These are phyloP conservation scores for Hymenoscyphus albidus DNA, from an alignment of 2,329 filamentous ascomycete genomes.

Conservation along the genomic window DNA sequence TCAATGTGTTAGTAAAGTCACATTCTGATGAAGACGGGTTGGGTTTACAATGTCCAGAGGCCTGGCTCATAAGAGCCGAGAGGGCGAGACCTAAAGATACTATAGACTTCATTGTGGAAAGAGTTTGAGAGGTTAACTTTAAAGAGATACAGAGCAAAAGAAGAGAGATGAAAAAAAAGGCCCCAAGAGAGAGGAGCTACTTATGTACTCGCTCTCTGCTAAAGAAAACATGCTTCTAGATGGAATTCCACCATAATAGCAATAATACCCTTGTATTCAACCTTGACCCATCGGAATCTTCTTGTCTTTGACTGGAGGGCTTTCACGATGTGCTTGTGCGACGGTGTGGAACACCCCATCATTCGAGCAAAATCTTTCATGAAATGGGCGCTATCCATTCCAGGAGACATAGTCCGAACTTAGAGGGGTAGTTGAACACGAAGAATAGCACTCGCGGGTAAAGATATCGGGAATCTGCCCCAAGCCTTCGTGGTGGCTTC, in stretches of 20 bases:
- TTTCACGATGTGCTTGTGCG: not conserved
- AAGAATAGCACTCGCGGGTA: not conserved
- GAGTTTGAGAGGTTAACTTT: not conserved
- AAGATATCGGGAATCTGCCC: constrained; percentile 1
- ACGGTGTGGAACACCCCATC: not conserved
- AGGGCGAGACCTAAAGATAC: constrained; percentile 12
- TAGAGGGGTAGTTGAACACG: not conserved
- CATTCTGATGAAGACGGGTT: not conserved
- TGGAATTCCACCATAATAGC: not conserved
- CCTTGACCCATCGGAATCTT: not conserved
- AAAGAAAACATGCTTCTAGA: not conserved
- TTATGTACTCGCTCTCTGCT: not conserved
- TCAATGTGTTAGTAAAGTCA: constrained; percentile 5
- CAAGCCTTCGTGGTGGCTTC: not conserved
- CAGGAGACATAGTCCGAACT: not conserved
- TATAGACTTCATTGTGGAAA: constrained; percentile 18
- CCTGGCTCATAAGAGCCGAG: constrained; percentile 14
- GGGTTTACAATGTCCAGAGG: constrained; percentile 19
- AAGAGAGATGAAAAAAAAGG: not conserved
- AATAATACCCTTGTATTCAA: not conserved
- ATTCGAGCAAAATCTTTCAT: not conserved
- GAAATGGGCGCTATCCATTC: not conserved
- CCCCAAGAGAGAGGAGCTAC: not conserved
- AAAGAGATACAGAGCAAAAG: not conserved
- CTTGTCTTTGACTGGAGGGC: not conserved